Base-by-base conservation (phyloP, 108 stramenopile genomes). In the Cylindrotheca closterium region DNA sequence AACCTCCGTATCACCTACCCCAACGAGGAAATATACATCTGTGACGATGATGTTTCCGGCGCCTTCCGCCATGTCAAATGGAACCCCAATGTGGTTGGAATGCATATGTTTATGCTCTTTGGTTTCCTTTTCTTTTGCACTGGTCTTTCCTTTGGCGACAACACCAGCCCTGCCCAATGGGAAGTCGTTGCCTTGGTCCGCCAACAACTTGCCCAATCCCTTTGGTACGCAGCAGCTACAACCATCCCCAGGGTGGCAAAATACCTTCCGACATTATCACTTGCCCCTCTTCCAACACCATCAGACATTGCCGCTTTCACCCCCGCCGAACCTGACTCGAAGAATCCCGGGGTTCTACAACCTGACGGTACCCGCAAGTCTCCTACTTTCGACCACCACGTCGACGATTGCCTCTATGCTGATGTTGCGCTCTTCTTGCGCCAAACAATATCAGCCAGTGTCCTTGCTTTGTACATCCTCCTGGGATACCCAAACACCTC, bases 1-100 rank as follows among this genome's bases (percentile, higher is more conserved):
- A 65, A 65, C 53, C 52, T 65, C 2, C 31, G 49, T 8, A 55
- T 65, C n/a, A 51, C 52, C 26, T 65, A 53, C 34, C 64, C 64
- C 4, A 17, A 31, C 18, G 2, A 10, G 18, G 21, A 33, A 3
- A 54, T 65, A 51, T 49, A 32, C 21, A n/a, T 34, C 8, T 12
- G n/a, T 1, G 32, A 65, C 32, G 33, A 63, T 17, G 49, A 51
- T 21, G 12, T 63, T 17, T 28, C 26, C 4, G 45, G 45, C 30
- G 62, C 62, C 10, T 63, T 51, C 27, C 42, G 49, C 27, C 49
- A 47, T 46, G 21, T 23, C 62, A 63, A 53, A 55, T 34, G 18
- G 52, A 65, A 55, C 22, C 52, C 64, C 2, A 21, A 34, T 19
- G 31, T 54, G 21, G 64, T 65, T 17, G 30, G 15, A 1, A 49